phyloP scores from a whole-genome alignment of 352 stramenopile species.

The Phytopythium kandeliae region DNA sequence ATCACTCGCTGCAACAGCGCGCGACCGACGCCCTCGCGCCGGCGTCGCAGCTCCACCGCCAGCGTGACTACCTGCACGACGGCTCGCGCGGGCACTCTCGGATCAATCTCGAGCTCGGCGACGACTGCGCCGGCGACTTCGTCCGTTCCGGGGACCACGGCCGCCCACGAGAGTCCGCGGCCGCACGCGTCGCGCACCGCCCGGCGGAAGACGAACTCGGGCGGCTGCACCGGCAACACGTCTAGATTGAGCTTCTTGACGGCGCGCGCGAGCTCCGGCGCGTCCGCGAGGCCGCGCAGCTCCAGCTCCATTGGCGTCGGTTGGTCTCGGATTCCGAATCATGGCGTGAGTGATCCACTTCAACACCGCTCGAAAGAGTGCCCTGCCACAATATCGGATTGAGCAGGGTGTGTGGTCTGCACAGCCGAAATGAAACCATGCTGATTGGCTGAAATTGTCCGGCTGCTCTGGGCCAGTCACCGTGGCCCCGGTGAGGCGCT shows the following conservation, averaged over 20 bases:
- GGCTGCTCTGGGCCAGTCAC: slow-evolving; percentile 5
- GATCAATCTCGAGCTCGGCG: slow-evolving; percentile 30
- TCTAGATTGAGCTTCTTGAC: slow-evolving; percentile 66
- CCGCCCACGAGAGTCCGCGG: slow-evolving; percentile 39
- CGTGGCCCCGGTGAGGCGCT: not conserved
- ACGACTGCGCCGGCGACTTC: slow-evolving; percentile 24
- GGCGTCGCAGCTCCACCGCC: slow-evolving; percentile 21
- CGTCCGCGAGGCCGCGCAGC: slow-evolving; percentile 38
- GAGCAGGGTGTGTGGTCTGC: too few relatives aligned
- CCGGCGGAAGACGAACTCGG: slow-evolving; percentile 58
- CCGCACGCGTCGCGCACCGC: slow-evolving; percentile 29
- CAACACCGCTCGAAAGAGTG: too few relatives aligned
- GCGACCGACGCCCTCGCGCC: slow-evolving; percentile 32
- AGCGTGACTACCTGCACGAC: slow-evolving; percentile 41
- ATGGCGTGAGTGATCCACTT: too few relatives aligned
- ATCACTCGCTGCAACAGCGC: slow-evolving; percentile 13
- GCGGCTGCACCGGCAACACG: slow-evolving; percentile 57
- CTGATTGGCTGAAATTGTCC: too few relatives aligned
- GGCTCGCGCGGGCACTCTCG: slow-evolving; percentile 5
- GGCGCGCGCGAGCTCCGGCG: slow-evolving; percentile 28
- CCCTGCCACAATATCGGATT: too few relatives aligned
- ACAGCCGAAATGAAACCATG: too few relatives aligned
- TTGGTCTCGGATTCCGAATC: too few relatives aligned
- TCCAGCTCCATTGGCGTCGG: too few relatives aligned
- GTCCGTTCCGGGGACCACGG: slow-evolving; percentile 5